Conservation (phyloP, 2,329 filamentous ascomycete genomes). For the Fusarium sp. region DNA sequence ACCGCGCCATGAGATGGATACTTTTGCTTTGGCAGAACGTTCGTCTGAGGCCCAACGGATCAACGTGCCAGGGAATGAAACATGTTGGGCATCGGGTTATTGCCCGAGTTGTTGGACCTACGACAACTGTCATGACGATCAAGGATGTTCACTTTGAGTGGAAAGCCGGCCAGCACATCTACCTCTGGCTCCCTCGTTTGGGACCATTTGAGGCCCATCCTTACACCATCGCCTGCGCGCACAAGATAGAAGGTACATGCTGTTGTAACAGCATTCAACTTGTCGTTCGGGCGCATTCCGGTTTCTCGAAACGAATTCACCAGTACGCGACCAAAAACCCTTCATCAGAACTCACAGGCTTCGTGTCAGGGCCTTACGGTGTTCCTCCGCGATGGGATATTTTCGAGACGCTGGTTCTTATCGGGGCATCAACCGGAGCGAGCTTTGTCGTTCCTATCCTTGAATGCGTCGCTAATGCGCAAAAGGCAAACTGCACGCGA, state of each 20-base stretch:
- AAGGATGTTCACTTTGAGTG: constrained; percentile 69
- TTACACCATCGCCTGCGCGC: constrained; percentile 70
- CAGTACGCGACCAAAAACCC: constrained; percentile 54
- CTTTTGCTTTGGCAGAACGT: constrained; percentile 65
- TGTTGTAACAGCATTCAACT: constrained; percentile 70
- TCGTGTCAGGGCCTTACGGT: constrained; percentile 68
- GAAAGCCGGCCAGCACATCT: constrained; percentile 69
- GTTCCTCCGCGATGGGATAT: constrained; percentile 65
- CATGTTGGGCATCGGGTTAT: constrained; percentile 64
- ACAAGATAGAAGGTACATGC: constrained; percentile 60
- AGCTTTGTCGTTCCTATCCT: constrained; percentile 70
- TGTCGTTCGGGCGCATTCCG: constrained; percentile 64
- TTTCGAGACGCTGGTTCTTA: constrained; percentile 68
- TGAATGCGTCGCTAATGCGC: constrained; percentile 60
- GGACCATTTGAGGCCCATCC: constrained; percentile 68
- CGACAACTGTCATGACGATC: constrained; percentile 67
- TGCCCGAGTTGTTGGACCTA: constrained; percentile 59
- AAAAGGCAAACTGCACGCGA: constrained; percentile 58
- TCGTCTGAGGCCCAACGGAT: constrained; percentile 52
- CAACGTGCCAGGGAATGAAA: constrained; percentile 59
- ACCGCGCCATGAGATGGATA: constrained; percentile 64
- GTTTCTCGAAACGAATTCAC: constrained; percentile 67
- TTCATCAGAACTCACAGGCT: constrained; percentile 47
- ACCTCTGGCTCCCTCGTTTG: constrained; percentile 68
- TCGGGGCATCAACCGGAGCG: constrained; percentile 71